A percentile compares a stretch with the other conserved stretches of the same genome.
phyloP scores from a whole-genome alignment of 1,284 basidiomycete genomes.

The Sporisorium graminicola region DNA sequence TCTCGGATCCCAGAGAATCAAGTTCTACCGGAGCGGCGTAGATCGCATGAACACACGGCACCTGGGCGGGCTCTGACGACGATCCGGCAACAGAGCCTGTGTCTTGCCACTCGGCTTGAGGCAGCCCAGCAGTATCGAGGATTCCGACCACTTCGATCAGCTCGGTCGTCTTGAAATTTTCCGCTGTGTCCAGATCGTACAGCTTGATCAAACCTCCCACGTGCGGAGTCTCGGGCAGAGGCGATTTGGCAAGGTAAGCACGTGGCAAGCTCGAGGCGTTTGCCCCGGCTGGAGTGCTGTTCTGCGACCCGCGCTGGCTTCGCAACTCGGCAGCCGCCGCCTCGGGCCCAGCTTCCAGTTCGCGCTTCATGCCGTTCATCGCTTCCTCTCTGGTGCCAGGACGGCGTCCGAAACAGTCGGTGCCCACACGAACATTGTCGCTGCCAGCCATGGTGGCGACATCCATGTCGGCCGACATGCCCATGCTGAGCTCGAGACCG shows the following conservation, averaged over 20 bases:
- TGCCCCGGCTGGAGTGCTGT: not conserved
- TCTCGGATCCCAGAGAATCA: constrained; percentile 10
- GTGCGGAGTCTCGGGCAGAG: constrained; percentile 33
- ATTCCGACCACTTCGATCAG: constrained; percentile 64
- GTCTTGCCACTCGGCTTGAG: constrained; percentile 51
- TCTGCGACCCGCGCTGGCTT: constrained; percentile 6
- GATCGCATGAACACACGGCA: constrained; percentile 60
- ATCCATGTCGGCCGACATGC: constrained; percentile 96
- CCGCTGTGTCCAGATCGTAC: constrained; percentile 61
- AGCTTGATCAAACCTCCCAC: constrained; percentile 51
- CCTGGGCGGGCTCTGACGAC: constrained; percentile 20
- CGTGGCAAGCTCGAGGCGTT: constrained; percentile 19
- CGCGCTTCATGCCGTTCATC: constrained; percentile 58
- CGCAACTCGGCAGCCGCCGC: constrained; percentile 32
- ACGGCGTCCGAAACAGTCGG: constrained; percentile 83
- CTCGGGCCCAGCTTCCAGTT: constrained; percentile 50
- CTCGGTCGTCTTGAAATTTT: constrained; percentile 62
- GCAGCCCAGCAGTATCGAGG: constrained; percentile 48
- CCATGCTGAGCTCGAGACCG: constrained; percentile 88
- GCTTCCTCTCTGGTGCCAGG: constrained; percentile 61
- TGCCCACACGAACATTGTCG: constrained; percentile 90
- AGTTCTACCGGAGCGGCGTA: constrained; percentile 37
- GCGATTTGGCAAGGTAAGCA: constrained; percentile 33
- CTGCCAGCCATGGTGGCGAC: constrained; percentile 86
- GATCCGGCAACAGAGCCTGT: constrained; percentile 25